Evolutionary conservation across 192 early-diverging fungal genomes (phyloP).

Genomic region (Coemansia guatemalensis): DNA sequence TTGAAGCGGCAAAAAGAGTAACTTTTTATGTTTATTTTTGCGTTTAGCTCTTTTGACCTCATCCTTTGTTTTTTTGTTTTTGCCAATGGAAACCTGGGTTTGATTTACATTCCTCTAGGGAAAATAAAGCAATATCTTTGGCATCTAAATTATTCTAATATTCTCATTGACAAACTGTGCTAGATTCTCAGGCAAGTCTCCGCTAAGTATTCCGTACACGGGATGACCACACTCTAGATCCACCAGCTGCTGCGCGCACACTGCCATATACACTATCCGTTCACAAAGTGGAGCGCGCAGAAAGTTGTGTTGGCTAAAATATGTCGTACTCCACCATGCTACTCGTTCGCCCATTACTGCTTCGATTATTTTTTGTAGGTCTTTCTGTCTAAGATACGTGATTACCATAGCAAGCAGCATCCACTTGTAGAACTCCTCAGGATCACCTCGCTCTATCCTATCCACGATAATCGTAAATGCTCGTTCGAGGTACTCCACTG

Average conservation of each 20-base stretch:
- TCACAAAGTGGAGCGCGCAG: neutral
- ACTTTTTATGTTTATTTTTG: neutral
- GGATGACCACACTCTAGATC: slow-evolving; percentile 24
- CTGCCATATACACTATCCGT: slow-evolving; percentile 16
- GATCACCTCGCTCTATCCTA: slow-evolving; percentile 38
- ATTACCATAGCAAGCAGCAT: slow-evolving; percentile 16
- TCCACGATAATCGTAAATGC: slow-evolving; percentile 17
- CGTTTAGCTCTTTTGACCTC: too few species aligned
- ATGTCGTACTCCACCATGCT: slow-evolving; percentile 30
- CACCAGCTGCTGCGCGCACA: slow-evolving; percentile 25
- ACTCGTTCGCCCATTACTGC: slow-evolving; percentile 17
- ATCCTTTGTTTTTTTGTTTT: neutral
- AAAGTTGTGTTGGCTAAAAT: slow-evolving; percentile 18
- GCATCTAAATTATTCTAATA: slow-evolving; percentile 1
- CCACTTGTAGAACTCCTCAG: slow-evolving; percentile 19
- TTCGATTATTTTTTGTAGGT: slow-evolving; percentile 5
- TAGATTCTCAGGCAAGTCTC: slow-evolving; percentile 3
- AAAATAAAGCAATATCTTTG: neutral
- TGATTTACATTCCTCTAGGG: neutral
- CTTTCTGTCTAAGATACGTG: neutral
- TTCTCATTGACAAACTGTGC: slow-evolving; percentile 21
- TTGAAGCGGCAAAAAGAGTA: slow-evolving; percentile 43
- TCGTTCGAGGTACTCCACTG: neutral
- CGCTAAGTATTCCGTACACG: slow-evolving; percentile 14
- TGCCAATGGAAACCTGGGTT: neutral